These are phyloP conservation scores for Parietaria judaica DNA, from an alignment of 306 rosid species.

Conservation along the genomic window DNA sequence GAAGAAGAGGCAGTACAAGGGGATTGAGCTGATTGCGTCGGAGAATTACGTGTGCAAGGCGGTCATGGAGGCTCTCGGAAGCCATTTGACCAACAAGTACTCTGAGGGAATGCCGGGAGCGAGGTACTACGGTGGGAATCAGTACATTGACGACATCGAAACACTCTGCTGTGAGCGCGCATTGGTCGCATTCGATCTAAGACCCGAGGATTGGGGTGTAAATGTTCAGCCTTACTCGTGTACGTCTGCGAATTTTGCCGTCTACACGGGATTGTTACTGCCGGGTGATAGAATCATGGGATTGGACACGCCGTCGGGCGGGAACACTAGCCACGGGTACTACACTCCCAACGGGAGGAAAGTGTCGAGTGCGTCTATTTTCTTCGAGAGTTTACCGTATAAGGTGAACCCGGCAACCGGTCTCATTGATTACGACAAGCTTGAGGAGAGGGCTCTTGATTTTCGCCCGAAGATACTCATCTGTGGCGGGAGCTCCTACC, in stretches of 20 bases:
- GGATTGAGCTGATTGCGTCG: slow-evolving; percentile 86
- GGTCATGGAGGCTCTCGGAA: slow-evolving; percentile 87
- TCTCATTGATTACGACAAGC: slow-evolving; percentile 76
- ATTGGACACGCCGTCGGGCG: slow-evolving; percentile 93
- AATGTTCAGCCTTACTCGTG: slow-evolving; percentile 92
- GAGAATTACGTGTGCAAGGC: slow-evolving; percentile 85
- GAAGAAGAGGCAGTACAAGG: slow-evolving; percentile 60
- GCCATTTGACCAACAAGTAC: slow-evolving; percentile 84
- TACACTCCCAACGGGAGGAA: slow-evolving; percentile 83
- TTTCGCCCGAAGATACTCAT: slow-evolving; percentile 95
- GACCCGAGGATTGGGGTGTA: slow-evolving; percentile 72
- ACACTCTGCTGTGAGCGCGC: slow-evolving; percentile 74
- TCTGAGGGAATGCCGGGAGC: slow-evolving; percentile 93
- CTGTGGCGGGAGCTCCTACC: slow-evolving; percentile 92
- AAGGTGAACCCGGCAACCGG: slow-evolving; percentile 81
- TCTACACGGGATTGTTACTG: slow-evolving; percentile 63
- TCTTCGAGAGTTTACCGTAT: slow-evolving; percentile 84
- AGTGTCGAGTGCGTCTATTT: slow-evolving; percentile 77
- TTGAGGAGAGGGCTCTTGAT: slow-evolving; percentile 90
- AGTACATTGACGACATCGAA: slow-evolving; percentile 78
- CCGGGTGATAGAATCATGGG: slow-evolving; percentile 95
- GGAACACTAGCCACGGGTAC: slow-evolving; percentile 91
- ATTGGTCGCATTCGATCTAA: slow-evolving; percentile 56
- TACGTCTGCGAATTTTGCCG: slow-evolving; percentile 90
- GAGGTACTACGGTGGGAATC: slow-evolving; percentile 74